Evolutionary conservation across 2,329 filamentous ascomycete species (phyloP).

Genomic region (Ploettnerulaceae sp.): DNA sequence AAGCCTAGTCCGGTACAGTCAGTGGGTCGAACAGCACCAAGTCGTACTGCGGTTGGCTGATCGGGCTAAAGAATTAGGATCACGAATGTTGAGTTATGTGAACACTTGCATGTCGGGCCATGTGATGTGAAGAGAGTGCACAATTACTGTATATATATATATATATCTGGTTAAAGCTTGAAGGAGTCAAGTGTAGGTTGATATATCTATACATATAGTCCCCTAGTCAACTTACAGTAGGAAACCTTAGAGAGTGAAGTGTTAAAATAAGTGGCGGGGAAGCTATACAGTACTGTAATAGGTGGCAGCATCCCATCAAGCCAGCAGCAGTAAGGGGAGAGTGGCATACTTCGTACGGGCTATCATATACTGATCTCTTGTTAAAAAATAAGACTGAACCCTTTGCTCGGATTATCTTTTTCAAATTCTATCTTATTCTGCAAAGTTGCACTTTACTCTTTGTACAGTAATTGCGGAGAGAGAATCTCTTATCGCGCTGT

Average conservation of each 20-base stretch:
- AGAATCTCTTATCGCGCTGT: too few relatives aligned
- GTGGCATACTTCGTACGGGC: too few relatives aligned
- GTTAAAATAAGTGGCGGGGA: not conserved
- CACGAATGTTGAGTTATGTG: slow-evolving; percentile 2
- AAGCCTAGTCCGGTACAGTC: not conserved
- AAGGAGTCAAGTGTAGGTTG: not conserved
- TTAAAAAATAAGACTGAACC: too few relatives aligned
- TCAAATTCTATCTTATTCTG: too few relatives aligned
- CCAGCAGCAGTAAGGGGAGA: too few relatives aligned
- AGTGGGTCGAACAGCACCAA: not conserved
- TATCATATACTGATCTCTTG: too few relatives aligned
- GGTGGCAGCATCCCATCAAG: too few relatives aligned
- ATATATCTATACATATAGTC: not conserved
- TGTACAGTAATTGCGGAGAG: too few relatives aligned
- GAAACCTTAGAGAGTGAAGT: not conserved
- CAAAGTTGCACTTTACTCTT: too few relatives aligned
- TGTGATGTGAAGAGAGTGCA: slow-evolving; percentile 10
- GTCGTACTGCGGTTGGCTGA: slow-evolving; percentile 2
- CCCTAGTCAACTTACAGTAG: not conserved
- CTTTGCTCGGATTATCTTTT: too few relatives aligned
- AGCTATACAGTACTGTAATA: not conserved
- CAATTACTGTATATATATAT: too few relatives aligned
- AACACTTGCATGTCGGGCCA: not conserved
- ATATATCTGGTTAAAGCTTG: not conserved
- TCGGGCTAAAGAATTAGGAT: not conserved